Evolutionary conservation across 345 rosid species (phyloP).

Genomic region (Physaria fendleri): DNA sequence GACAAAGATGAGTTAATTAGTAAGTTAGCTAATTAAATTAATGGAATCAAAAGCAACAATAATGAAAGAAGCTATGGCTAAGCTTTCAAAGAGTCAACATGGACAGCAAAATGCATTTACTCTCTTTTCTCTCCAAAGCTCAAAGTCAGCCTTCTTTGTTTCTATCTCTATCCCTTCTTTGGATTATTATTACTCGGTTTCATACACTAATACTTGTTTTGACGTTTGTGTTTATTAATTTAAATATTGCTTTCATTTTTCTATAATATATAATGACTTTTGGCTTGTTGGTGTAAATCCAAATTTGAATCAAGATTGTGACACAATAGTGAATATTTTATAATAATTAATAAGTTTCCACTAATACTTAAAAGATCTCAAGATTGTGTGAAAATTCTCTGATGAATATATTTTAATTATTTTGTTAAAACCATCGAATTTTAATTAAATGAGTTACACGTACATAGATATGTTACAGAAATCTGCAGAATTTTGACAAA

Average conservation of each 20-base stretch:
- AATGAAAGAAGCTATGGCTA: too few relatives aligned
- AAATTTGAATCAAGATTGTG: neutral
- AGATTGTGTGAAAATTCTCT: neutral
- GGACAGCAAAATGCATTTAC: conserved; percentile 64
- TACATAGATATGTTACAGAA: neutral
- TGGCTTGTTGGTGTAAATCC: neutral
- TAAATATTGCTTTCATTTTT: neutral
- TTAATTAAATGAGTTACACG: neutral
- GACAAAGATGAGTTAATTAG: conserved; percentile 16
- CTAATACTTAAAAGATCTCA: too few relatives aligned
- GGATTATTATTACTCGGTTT: too few relatives aligned
- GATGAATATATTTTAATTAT: neutral
- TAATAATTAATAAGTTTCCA: too few relatives aligned
- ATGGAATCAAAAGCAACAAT: conserved; percentile 31
- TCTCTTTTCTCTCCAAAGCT: conserved; percentile 45
- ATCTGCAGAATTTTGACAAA: neutral
- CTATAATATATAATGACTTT: neutral
- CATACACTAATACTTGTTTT: conserved; percentile 5
- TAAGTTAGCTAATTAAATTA: conserved; percentile 15
- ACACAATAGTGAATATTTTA: too few relatives aligned
- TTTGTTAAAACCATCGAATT: neutral
- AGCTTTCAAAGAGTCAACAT: conserved; percentile 60
- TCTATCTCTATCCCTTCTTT: neutral
- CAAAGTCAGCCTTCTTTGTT: conserved; percentile 54
- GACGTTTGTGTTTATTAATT: neutral